Conservation (phyloP, 2,329 filamentous ascomycete species). For the Rhinocladiella similis region DNA sequence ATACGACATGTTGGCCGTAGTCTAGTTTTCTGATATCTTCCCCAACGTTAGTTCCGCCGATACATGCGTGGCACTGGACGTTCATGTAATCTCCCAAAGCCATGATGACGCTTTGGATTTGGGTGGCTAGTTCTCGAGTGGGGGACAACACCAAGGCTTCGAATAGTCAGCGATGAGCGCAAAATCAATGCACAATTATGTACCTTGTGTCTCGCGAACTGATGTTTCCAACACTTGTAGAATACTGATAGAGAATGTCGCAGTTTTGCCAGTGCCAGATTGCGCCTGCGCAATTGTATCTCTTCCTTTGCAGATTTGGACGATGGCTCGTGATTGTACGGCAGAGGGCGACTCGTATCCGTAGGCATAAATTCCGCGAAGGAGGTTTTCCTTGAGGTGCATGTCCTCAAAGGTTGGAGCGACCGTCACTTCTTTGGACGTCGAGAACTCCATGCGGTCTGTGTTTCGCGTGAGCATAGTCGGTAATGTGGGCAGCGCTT, state of each 20-base stretch:
- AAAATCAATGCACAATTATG: constrained; percentile 3
- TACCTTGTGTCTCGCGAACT: constrained; percentile 81
- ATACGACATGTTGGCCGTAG: constrained; percentile 96
- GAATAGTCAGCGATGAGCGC: too few relatives aligned
- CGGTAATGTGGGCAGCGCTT: background rate
- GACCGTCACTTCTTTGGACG: constrained; percentile 93
- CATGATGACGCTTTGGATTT: constrained; percentile 98
- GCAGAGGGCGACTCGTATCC: constrained; percentile 98
- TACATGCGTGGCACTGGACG: constrained; percentile 97
- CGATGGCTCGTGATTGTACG: constrained; percentile 95
- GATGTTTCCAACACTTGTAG: constrained; percentile 94
- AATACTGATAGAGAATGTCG: constrained; percentile 94
- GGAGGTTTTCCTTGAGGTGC: constrained; percentile 95
- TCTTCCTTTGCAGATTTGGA: constrained; percentile 97
- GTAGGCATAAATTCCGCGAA: constrained; percentile 97
- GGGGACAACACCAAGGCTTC: constrained; percentile 87
- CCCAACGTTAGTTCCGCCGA: constrained; percentile 95
- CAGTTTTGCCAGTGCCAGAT: constrained; percentile 95
- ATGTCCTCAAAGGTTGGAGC: constrained; percentile 93
- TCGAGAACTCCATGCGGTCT: constrained; percentile 97
- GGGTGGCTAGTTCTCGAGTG: constrained; percentile 92
- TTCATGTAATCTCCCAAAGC: constrained; percentile 99
- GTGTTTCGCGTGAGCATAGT: constrained; percentile 30
- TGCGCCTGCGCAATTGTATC: constrained; percentile 98
- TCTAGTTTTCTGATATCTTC: constrained; percentile 98